Base-by-base conservation (phyloP, 2,329 filamentous ascomycete genomes). In the Metarhizium sp. region DNA sequence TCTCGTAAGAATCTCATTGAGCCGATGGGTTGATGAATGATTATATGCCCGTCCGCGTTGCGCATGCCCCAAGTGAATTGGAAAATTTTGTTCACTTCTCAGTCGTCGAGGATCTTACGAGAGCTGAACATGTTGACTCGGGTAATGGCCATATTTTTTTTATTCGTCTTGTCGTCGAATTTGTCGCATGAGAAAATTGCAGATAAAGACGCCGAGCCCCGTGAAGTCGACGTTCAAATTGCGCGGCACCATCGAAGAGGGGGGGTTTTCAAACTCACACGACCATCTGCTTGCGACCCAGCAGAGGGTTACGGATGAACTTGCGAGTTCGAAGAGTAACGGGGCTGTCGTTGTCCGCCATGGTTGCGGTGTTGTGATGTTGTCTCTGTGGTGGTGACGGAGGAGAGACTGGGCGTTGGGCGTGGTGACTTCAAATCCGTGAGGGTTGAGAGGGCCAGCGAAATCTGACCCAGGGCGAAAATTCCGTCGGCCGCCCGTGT, bases 271-370 rank as follows among this genome's bases (percentile, higher is more conserved):
- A 52, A 67, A 87, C 88, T 85, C 90, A 96, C 92, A 96, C 89
- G 80, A 96, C 92, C 90, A 97, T 96, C 87, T 97, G 92, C 86
- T 95, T 96, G 78, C 92, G 89, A 76, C 88, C 90, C 75, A 99
- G 87, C 74, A 99, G 90, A 77, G 94, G 90, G 87, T 99, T 99
- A 83, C 92, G 90, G 81, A 97, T 95, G 89, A 99, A 99, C 85
- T 97, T 97, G 89, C 94, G 92, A 79, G 94, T 99, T 82, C 94
- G 86, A 80, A 92, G 80, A 71, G 87, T 91, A 75, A 91, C 86
- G 73, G 86, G 79, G 69, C 78, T 77, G 75, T 90, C 86, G 73
- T 78, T 78, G 79, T 92, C 88, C 79, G 92, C 88, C 92, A 96
- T 96, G 77, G 78, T 95, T 81, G 79, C 79, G 78, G 72, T 76